Base-by-base conservation (phyloP, 2,329 filamentous ascomycete species). In the Pseudopithomyces chartarum region DNA sequence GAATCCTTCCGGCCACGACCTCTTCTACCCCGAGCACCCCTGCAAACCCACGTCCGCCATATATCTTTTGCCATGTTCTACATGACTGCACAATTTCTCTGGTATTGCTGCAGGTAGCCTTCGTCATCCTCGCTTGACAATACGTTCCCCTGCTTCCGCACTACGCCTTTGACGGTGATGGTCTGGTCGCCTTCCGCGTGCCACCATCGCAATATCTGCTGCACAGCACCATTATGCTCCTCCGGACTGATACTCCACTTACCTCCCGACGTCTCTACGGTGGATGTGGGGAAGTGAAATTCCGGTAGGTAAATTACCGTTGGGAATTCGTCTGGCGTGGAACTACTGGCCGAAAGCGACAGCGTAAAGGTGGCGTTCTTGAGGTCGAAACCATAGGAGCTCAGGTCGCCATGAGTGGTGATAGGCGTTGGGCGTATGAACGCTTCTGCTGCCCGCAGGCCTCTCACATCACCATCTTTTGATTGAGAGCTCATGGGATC, bases 161-260 rank as follows among this genome's bases (percentile, higher is more conserved):
- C 86, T 19, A 91, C 78, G 0, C 95, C 95, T 19, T 84, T 87
- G 8, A 97, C 83, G 59, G 84, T 90, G 53, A 99, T 82, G 46
- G 80, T 87, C 77, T 98, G 94, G 64, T 92, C 87, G 2, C 94
- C 95, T 54, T 89, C 88, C 1, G 86, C 86, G 77, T 99, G 93
- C 93, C 94, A 97, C 95, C 95, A 99, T 65, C 86, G 86, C 61
- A 99, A 78, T 61, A 85, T 85, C 78, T 97, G 94, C 58, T 92
- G 80, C 64, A 86, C 79, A 5, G 86, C 86, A 0, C 85, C 86
- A 59, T 90, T 85, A 8, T 86, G 84, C 54, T 92, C 89, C 58
- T 92, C 88, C 5, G 81, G 84, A 63, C 86, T 87, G 58, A 98
- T 91, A 64, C 89, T 87, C 93, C 93, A 99, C 71, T 94, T 95